These are phyloP conservation scores for Petrea volubilis DNA, from an alignment of 257 asterid species.

Conservation along the genomic window DNA sequence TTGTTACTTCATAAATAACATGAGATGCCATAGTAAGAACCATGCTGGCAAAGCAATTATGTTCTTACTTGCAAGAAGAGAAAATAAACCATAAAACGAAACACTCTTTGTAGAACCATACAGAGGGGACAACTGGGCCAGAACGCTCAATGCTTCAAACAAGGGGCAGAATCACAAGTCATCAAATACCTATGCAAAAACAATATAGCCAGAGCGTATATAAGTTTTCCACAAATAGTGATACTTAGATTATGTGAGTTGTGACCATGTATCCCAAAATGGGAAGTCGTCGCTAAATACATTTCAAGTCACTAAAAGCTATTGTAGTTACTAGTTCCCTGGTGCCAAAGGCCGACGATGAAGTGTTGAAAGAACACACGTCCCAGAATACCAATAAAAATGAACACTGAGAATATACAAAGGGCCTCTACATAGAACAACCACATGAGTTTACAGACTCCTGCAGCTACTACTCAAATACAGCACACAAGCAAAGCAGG, in stretches of 20 bases:
- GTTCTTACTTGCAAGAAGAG: slow-evolving; percentile 14
- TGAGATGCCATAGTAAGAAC: slow-evolving; percentile 37
- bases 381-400: background rate
- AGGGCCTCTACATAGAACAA: background rate
- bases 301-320: background rate
- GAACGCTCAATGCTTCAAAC: background rate
- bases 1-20: slow-evolving; percentile 44
- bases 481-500: background rate
- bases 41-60: slow-evolving; percentile 29
- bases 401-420: background rate
- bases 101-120: background rate
- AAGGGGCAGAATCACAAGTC: background rate
- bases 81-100: slow-evolving; percentile 4
- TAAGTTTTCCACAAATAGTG: background rate
- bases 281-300: background rate
- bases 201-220: background rate
- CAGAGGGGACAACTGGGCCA: background rate
- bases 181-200: background rate
- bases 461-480: background rate
- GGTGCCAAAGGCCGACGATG: background rate
- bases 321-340: background rate
- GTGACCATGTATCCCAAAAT: background rate
- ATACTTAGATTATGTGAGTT: background rate
- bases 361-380: background rate
- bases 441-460: background rate